phyloP scores from a whole-genome alignment of 495 filamentous ascomycete species.

The Aspergillus leporis region DNA sequence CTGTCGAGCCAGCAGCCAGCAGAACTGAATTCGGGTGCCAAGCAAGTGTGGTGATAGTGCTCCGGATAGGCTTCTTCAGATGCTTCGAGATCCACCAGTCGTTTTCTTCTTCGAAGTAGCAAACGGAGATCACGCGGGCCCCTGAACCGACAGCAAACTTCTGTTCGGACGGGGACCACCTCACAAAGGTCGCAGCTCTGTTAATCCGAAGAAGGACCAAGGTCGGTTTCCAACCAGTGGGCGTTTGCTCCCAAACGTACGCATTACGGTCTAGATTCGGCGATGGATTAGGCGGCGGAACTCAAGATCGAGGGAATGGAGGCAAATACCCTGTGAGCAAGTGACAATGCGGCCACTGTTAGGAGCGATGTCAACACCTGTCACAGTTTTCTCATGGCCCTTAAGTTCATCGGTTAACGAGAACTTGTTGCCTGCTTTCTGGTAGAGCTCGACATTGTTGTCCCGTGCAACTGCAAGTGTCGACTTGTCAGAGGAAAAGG shows the following conservation, averaged over 20 bases:
- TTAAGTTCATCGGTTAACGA: constrained; percentile 86
- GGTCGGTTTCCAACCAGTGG: constrained; percentile 92
- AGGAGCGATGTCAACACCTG: constrained; percentile 92
- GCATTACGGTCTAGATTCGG: constrained; percentile 83
- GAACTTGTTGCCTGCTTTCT: constrained; percentile 70
- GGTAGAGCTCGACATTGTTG: constrained; percentile 88
- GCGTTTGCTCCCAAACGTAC: constrained; percentile 93
- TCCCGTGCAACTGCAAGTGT: constrained; percentile 91
- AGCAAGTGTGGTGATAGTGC: constrained; percentile 86
- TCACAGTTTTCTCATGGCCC: constrained; percentile 96
- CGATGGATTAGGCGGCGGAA: constrained; percentile 6
- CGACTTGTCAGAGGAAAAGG: constrained; percentile 88
- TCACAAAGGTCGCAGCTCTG: constrained; percentile 92
- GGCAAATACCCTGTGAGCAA: constrained; percentile 80
- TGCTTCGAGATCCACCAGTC: constrained; percentile 99
- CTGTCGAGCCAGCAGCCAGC: constrained; percentile 88
- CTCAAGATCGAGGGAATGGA: constrained; percentile 3
- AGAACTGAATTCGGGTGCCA: constrained; percentile 99
- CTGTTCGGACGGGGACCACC: constrained; percentile 94
- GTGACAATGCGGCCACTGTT: constrained; percentile 90
- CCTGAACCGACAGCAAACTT: constrained; percentile 98
- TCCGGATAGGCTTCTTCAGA: constrained; percentile 95
- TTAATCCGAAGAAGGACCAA: constrained; percentile 97
- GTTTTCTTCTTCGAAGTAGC: constrained; percentile 98
- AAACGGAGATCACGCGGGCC: constrained; percentile 92